Evolutionary conservation across 2,329 filamentous ascomycete species (phyloP), one percentile per base, ranked within the genome.

Genomic region (Simplicillium sp.): DNA sequence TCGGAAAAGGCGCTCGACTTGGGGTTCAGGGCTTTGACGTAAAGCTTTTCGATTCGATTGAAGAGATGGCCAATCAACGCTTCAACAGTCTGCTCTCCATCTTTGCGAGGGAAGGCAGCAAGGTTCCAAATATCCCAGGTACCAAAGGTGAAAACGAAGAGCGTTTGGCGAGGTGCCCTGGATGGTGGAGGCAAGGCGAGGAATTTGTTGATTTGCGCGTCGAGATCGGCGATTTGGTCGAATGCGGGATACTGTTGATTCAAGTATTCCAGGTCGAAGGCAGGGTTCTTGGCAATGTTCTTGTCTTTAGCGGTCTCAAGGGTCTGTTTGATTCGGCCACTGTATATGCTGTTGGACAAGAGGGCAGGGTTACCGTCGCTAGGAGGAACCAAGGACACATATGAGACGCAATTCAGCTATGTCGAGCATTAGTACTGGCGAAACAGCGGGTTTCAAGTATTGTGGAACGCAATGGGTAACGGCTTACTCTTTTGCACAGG

Each of bases 301-400:
- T 60, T 55, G 9, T 58, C 50, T 29, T 55, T 49, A 9, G 56
- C 51, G 8, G 58, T 44, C 15, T 56, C 53, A 11, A 63, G 51
- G 8, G 71, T 48, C 3, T 63, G 68, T 1, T 60, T 55, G 1
- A 61, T 41, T 36, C 54, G 48, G 25, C 48, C 42, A 29, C 70
- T 76, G 39, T 80, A 82, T 6, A 73, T 54, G 28, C 59, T 48
- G 46, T 70, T 88, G 45, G 67, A 70, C 2, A 60, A 82, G 28
- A 74, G 64, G 11, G 52, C 59, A 16, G 37, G 74, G 65, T 16
- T 79, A n/a, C 61, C 70, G 37, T 57, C 53, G 11, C 49, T 48
- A 3, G 47, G 40, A 3, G 71, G 71, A 1, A 72, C 55, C 40
- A 70, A 62, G 2, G 70, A 73, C 15, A 68, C 47, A 38, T 72